phyloP scores from a whole-genome alignment of 2,329 filamentous ascomycete genomes.

The Aspergillus brasiliensis region DNA sequence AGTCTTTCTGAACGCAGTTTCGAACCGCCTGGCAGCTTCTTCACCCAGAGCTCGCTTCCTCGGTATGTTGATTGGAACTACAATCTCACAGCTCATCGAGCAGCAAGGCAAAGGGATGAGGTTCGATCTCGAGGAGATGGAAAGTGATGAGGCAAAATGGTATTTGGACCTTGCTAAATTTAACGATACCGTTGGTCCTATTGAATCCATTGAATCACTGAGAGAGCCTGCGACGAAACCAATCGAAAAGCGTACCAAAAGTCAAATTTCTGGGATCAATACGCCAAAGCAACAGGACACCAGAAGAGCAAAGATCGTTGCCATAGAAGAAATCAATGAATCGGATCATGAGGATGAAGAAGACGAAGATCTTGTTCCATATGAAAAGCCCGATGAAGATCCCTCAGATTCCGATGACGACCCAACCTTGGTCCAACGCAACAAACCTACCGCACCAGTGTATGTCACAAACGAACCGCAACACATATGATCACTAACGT shows the following conservation, averaged over 20 bases:
- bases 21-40: slow-evolving; percentile 78
- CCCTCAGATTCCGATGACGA: slow-evolving; percentile 92
- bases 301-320: slow-evolving; percentile 48
- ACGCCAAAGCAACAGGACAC: neutral
- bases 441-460: slow-evolving; percentile 82
- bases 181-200: slow-evolving; percentile 63
- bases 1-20: slow-evolving; percentile 74
- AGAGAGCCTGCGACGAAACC: slow-evolving; percentile 17
- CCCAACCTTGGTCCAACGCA: slow-evolving; percentile 77
- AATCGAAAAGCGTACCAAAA: slow-evolving; percentile 18
- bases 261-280: slow-evolving; percentile 1
- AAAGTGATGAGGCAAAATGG: slow-evolving; percentile 71
- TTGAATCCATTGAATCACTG: slow-evolving; percentile 52
- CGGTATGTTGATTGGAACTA: slow-evolving; percentile 84
- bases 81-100: slow-evolving; percentile 66
- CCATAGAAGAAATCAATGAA: slow-evolving; percentile 66
- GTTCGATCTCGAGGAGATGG: slow-evolving; percentile 80
- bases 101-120: slow-evolving; percentile 70
- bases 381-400: slow-evolving; percentile 85
- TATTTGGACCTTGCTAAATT: slow-evolving; percentile 68
- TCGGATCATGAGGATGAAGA: slow-evolving; percentile 58
- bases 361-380: slow-evolving; percentile 71
- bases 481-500: slow-evolving; percentile 17
- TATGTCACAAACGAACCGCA: slow-evolving; percentile 34
- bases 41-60: slow-evolving; percentile 76